These are phyloP conservation scores for Viola pubescens DNA, from an alignment of 441 rosid species.

Conservation along the genomic window DNA sequence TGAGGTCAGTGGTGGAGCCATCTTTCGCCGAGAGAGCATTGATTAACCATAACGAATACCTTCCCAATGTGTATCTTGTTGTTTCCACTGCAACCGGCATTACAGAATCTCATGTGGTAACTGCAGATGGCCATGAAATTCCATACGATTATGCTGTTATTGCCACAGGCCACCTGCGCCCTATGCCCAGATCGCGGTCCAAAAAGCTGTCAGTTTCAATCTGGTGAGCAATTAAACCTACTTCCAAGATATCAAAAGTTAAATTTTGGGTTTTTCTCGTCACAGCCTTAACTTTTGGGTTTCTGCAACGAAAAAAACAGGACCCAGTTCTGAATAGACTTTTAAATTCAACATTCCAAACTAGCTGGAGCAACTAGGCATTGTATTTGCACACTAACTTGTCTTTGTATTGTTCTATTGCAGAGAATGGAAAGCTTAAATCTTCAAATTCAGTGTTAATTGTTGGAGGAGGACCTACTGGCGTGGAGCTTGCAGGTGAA, in stretches of 20 bases:
- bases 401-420: neutral
- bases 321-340: no score
- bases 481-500: conserved; percentile 3
- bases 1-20: conserved; percentile 5
- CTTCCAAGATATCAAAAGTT: neutral
- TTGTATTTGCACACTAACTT: neutral
- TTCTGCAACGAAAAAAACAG: no score
- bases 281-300: no score
- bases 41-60: neutral
- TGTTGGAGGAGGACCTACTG: neutral
- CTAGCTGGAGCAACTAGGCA: no score
- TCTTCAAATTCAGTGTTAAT: neutral
- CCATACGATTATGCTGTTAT: neutral
- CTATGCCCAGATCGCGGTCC: neutral
- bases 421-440: neutral
- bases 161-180: conserved; percentile 1
- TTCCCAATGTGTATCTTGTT: neutral
- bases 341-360: no score
- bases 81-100: neutral
- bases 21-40: neutral
- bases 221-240: neutral
- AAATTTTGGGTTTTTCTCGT: no score
- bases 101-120: neutral
- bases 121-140: neutral
- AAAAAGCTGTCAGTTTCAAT: neutral